These are phyloP conservation scores for Tripterygium wilfordii DNA, from an alignment of 177 flowering plant species.

Conservation along the genomic window DNA sequence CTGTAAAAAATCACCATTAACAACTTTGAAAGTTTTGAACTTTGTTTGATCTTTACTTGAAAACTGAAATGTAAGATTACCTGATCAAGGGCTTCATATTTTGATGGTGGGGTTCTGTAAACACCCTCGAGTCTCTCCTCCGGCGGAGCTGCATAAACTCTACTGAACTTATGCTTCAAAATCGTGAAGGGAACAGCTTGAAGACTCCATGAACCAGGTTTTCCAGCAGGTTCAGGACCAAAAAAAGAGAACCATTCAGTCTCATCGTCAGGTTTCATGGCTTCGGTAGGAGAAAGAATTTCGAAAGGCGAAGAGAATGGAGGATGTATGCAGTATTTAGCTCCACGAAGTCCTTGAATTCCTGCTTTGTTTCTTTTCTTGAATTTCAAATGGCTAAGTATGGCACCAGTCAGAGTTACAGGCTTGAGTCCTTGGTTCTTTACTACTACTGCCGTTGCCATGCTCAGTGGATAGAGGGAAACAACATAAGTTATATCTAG, in stretches of 20 bases:
- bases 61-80: conserved; percentile 19
- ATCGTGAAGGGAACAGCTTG: conserved; percentile 56
- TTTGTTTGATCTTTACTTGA: background rate
- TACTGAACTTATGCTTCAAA: conserved; percentile 60
- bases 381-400: conserved; percentile 62
- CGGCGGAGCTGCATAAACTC: conserved; percentile 84
- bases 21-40: too few relatives aligned
- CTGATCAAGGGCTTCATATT: conserved; percentile 87
- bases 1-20: conserved; percentile 26
- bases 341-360: conserved; percentile 58
- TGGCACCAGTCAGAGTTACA: conserved; percentile 56
- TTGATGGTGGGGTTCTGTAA: conserved; percentile 64
- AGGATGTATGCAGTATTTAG: conserved; percentile 67
- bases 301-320: conserved; percentile 71
- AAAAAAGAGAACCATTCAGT: conserved; percentile 52
- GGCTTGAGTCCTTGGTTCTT: conserved; percentile 72
- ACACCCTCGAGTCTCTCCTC: conserved; percentile 57
- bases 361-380: conserved; percentile 51
- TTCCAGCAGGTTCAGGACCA: conserved; percentile 40
- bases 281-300: conserved; percentile 64
- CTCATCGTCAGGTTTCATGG: conserved; percentile 70
- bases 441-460: conserved; percentile 81
- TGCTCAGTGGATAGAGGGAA: conserved; percentile 65
- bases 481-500: conserved; percentile 69
- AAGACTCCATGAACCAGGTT: conserved; percentile 55